Percentiles rank a stretch among this genome's conserved stretches.
Conservation (phyloP, 164 flowering plant species). For the Houttuynia cordata region DNA sequence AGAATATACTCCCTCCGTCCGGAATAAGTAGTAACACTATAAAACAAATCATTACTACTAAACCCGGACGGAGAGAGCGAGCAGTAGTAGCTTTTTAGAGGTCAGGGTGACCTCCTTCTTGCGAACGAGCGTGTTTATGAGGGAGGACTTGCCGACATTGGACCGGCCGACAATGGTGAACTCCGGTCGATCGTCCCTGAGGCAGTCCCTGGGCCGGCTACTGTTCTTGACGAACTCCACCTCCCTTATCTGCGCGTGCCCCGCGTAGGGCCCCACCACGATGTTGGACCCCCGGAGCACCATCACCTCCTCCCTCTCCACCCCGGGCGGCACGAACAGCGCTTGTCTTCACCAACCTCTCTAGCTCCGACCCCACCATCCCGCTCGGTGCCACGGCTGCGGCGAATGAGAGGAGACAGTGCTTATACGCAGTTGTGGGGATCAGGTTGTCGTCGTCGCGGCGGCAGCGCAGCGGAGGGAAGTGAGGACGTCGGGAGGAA, state of each 20-base stretch:
- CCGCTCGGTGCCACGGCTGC: conserved; percentile 13
- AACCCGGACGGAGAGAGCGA: too few relatives aligned
- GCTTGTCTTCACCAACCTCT: conserved; percentile 23
- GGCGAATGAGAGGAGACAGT: neutral
- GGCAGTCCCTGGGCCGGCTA: conserved; percentile 50
- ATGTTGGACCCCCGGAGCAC: conserved; percentile 85
- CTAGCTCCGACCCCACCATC: conserved; percentile 17
- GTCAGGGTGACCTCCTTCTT: conserved; percentile 88
- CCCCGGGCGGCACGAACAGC: conserved; percentile 78
- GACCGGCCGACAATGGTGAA: conserved; percentile 88
- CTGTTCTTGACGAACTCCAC: conserved; percentile 88
- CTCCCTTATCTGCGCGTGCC: conserved; percentile 70
- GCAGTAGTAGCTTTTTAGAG: conserved; percentile 98
- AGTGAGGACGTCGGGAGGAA: conserved; percentile 1
- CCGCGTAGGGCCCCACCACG: conserved; percentile 85
- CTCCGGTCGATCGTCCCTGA: conserved; percentile 64
- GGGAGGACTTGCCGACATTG: conserved; percentile 91
- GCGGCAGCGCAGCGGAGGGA: too few relatives aligned
- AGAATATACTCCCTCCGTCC: too few relatives aligned
- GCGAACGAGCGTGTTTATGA: conserved; percentile 64
- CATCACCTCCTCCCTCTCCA: conserved; percentile 52
- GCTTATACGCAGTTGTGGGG: neutral
- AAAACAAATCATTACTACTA: too few relatives aligned
- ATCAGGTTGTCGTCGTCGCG: neutral
- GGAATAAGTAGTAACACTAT: too few relatives aligned